Evolutionary conservation across 257 asterid genomes (phyloP).

Genomic region (Scutellaria barbata): DNA sequence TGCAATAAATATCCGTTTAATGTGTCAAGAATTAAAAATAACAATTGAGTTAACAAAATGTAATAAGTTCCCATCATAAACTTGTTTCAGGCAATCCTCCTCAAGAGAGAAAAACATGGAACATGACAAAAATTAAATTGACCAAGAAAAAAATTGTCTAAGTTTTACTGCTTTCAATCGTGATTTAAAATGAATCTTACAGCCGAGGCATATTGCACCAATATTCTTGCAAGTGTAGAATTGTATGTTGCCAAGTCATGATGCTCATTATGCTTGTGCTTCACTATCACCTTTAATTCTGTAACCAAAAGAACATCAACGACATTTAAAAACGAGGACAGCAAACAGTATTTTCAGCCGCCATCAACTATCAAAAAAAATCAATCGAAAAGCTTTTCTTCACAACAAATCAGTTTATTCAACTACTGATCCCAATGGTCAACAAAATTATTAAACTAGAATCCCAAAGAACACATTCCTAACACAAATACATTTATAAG

Average conservation of each 20-base stretch:
- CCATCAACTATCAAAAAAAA: background rate
- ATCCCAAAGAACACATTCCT: no score
- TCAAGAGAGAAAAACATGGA: background rate
- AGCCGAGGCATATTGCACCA: constrained; percentile 96
- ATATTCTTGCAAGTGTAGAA: constrained; percentile 76
- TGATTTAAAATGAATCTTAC: constrained; percentile 55
- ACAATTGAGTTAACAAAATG: constrained; percentile 17
- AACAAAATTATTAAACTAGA: no score
- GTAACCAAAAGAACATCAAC: constrained; percentile 37
- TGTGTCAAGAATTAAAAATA: constrained; percentile 18
- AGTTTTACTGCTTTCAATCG: background rate
- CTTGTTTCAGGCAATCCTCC: constrained; percentile 2
- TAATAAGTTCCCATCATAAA: background rate
- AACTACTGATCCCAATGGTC: background rate
- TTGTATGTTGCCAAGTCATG: constrained; percentile 53
- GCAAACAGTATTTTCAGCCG: background rate
- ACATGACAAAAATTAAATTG: constrained; percentile 24
- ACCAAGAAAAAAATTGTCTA: background rate
- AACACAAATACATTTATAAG: background rate
- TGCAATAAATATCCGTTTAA: constrained; percentile 22
- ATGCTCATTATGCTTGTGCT: constrained; percentile 47
- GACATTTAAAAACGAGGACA: constrained; percentile 12
- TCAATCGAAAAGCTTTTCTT: background rate
- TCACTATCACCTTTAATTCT: constrained; percentile 66
- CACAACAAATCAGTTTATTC: constrained; percentile 3